Conservation (phyloP, 345 rosid genomes). For the Punica granatum region DNA sequence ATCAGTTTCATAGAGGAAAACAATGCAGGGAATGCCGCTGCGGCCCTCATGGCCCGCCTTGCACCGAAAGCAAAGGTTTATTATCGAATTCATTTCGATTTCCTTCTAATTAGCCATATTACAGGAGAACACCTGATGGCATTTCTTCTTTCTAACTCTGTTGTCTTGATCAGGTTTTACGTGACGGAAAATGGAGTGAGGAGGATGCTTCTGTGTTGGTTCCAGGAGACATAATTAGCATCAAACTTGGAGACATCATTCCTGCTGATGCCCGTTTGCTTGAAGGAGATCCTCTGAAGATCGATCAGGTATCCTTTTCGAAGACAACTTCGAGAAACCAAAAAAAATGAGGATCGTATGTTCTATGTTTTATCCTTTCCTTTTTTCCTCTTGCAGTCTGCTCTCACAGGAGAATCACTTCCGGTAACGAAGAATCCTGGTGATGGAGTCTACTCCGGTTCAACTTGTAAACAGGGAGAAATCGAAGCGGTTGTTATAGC, state of each 20-base stretch:
- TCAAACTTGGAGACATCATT: conserved; percentile 52
- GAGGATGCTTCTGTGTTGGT: conserved; percentile 44
- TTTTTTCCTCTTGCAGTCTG: conserved; percentile 46
- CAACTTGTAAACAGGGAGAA: conserved; percentile 92
- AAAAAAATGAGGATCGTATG: background rate
- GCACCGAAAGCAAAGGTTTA: conserved; percentile 49
- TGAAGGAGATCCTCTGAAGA: conserved; percentile 59
- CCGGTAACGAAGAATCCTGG: conserved; percentile 77
- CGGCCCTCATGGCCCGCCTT: conserved; percentile 51
- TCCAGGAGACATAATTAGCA: conserved; percentile 49
- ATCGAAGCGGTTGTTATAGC: conserved; percentile 89
- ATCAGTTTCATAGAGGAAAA: conserved; percentile 55
- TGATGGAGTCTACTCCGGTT: conserved; percentile 74
- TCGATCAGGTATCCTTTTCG: conserved; percentile 33
- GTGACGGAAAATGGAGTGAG: conserved; percentile 47
- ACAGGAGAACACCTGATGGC: too few species aligned
- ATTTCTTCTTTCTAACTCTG: too few species aligned
- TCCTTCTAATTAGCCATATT: too few species aligned
- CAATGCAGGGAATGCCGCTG: conserved; percentile 56
- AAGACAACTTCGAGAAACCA: background rate
- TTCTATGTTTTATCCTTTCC: background rate
- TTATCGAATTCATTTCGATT: too few species aligned
- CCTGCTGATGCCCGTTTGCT: conserved; percentile 59
- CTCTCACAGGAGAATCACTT: conserved; percentile 86
- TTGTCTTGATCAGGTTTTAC: conserved; percentile 23